Conservation (phyloP, 108 stramenopile genomes). For the Skeletonema costatum region DNA sequence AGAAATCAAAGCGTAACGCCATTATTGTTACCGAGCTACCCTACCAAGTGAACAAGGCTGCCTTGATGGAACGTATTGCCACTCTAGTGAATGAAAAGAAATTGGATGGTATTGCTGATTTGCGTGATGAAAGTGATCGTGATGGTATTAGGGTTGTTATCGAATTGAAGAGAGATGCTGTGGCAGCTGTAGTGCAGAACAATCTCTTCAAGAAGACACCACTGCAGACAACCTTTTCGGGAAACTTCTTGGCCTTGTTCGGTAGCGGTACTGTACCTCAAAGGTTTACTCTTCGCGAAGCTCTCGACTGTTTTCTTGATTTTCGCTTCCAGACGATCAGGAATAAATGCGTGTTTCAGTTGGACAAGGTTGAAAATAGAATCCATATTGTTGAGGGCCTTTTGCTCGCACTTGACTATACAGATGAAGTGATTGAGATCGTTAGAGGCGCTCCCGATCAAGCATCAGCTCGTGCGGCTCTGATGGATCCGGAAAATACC, state of each 20-base stretch:
- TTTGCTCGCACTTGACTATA: constrained; percentile 68
- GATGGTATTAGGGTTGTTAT: constrained; percentile 98
- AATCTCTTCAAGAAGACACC: constrained; percentile 95
- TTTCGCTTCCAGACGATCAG: constrained; percentile 95
- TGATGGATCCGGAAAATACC: constrained; percentile 59
- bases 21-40: constrained; percentile 96
- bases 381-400: constrained; percentile 93
- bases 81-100: constrained; percentile 95
- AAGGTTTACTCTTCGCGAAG: constrained; percentile 87
- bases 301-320: constrained; percentile 88
- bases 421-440: constrained; percentile 90
- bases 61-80: constrained; percentile 94
- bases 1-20: constrained; percentile 69
- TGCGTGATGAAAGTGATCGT: constrained; percentile 93
- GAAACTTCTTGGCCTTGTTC: constrained; percentile 92
- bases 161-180: constrained; percentile 96
- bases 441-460: constrained; percentile 77
- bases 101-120: constrained; percentile 86
- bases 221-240: constrained; percentile 91
- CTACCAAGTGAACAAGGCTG: constrained; percentile 95
- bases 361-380: constrained; percentile 84
- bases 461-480: constrained; percentile 56
- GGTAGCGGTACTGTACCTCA: constrained; percentile 77
- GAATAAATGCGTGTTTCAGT: constrained; percentile 69
- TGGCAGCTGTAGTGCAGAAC: constrained; percentile 84